Percentiles rank a stretch among this genome's conserved stretches.
Conservation (phyloP, 2,329 filamentous ascomycete genomes). For the Coniochaeta ligniaria region DNA sequence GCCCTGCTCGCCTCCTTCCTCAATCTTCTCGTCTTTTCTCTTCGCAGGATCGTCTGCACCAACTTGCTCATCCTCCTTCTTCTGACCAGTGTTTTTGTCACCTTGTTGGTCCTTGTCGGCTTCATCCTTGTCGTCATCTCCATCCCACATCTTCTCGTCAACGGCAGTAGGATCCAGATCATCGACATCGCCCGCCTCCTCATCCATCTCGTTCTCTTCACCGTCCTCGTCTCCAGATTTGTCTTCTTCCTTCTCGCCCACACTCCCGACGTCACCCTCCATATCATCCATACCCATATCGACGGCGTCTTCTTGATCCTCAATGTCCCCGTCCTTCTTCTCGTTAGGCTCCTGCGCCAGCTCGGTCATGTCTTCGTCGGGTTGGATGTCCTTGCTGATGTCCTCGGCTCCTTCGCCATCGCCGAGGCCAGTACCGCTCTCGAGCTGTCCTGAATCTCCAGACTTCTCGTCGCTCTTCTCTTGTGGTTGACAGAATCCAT, state of each 20-base stretch:
- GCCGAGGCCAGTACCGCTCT: slow-evolving; percentile 86
- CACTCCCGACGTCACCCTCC: slow-evolving; percentile 70
- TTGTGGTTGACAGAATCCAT: slow-evolving; percentile 87
- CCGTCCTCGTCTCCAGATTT: slow-evolving; percentile 59
- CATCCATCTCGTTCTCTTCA: slow-evolving; percentile 71
- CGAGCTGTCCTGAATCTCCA: slow-evolving; percentile 69
- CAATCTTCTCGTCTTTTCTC: slow-evolving; percentile 43
- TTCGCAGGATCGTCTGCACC: slow-evolving; percentile 50
- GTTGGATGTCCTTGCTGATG: slow-evolving; percentile 92
- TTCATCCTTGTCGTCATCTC: slow-evolving; percentile 63
- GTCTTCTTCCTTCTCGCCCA: slow-evolving; percentile 54
- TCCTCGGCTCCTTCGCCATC: slow-evolving; percentile 94
- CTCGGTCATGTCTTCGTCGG: slow-evolving; percentile 89
- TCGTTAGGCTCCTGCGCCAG: slow-evolving; percentile 78
- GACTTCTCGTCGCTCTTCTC: slow-evolving; percentile 69
- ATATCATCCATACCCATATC: slow-evolving; percentile 90
- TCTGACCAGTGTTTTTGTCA: slow-evolving; percentile 63
- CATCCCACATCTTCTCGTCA: slow-evolving; percentile 99
- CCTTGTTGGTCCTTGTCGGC: slow-evolving; percentile 77
- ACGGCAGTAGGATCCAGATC: slow-evolving; percentile 83
- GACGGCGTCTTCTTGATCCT: slow-evolving; percentile 79
- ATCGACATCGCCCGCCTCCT: slow-evolving; percentile 85
- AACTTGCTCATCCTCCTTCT: slow-evolving; percentile 56
- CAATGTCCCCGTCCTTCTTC: slow-evolving; percentile 57
- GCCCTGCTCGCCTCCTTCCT: slow-evolving; percentile 37